These are phyloP conservation scores for Cryphonectria naterciae DNA, from an alignment of 2,329 filamentous ascomycete genomes.

Conservation along the genomic window DNA sequence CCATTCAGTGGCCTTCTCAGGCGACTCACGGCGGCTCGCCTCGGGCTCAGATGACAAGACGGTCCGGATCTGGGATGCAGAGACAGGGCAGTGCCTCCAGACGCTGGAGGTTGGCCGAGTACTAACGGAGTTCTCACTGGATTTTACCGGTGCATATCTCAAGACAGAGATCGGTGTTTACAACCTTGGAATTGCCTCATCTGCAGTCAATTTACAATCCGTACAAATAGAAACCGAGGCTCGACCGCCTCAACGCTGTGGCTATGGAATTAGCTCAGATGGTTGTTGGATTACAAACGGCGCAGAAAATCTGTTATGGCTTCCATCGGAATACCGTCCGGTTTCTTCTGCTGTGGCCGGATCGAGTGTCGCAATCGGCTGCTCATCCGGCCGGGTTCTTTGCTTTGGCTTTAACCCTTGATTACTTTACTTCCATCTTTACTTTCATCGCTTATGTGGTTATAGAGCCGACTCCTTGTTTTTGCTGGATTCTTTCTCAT, in stretches of 20 bases:
- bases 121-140: background rate
- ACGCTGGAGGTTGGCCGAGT: constrained; percentile 1
- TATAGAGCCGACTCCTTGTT: background rate
- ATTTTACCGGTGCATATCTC: background rate
- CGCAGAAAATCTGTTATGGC: constrained; percentile 11
- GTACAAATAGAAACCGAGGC: background rate
- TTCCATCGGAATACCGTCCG: constrained; percentile 3
- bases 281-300: background rate
- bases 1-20: constrained; percentile 8
- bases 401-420: background rate
- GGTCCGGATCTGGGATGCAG: constrained; percentile 16
- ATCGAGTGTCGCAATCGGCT: constrained; percentile 1
- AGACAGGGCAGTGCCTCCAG: background rate
- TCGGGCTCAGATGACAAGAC: background rate
- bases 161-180: constrained; percentile 8
- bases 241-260: background rate
- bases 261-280: constrained; percentile 6
- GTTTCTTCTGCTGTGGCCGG: background rate
- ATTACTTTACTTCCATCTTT: too few relatives aligned
- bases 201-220: background rate
- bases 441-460: background rate
- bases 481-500: background rate
- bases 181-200: background rate
- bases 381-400: background rate
- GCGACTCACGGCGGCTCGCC: constrained; percentile 4